Evolutionary conservation across 2,329 filamentous ascomycete species (phyloP).

Genomic region (Metarhizium guizhouense): DNA sequence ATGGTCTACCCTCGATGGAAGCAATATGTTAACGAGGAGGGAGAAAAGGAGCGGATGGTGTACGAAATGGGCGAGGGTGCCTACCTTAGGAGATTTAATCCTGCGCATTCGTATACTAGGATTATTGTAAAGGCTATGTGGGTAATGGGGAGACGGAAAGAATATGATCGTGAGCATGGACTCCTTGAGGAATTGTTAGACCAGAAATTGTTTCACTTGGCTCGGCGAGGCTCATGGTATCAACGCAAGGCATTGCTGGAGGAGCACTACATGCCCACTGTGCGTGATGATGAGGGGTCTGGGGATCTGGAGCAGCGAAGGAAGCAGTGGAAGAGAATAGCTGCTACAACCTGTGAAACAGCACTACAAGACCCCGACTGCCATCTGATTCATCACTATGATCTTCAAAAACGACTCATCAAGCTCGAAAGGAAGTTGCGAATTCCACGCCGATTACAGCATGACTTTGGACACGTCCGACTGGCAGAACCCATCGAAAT

Average conservation of each 20-base stretch:
- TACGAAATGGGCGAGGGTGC: constrained; percentile 80
- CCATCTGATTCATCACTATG: constrained; percentile 88
- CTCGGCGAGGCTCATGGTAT: constrained; percentile 85
- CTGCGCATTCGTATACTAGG: constrained; percentile 86
- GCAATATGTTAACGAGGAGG: constrained; percentile 61
- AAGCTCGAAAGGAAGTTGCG: constrained; percentile 83
- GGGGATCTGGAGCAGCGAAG: constrained; percentile 47
- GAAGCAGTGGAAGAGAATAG: constrained; percentile 72
- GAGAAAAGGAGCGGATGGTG: constrained; percentile 63
- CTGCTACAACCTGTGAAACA: constrained; percentile 72
- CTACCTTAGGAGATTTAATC: constrained; percentile 82
- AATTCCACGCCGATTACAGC: constrained; percentile 75
- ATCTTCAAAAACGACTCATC: constrained; percentile 84
- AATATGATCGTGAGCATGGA: constrained; percentile 67
- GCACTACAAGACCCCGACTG: constrained; percentile 83
- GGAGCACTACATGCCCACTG: constrained; percentile 81
- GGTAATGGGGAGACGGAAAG: constrained; percentile 72
- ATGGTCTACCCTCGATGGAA: constrained; percentile 76
- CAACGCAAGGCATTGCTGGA: constrained; percentile 89
- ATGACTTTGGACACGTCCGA: constrained; percentile 83
- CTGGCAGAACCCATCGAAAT: constrained; percentile 70
- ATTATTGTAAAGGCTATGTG: constrained; percentile 82
- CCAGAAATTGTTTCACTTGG: constrained; percentile 77
- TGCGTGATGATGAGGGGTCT: constrained; percentile 35
- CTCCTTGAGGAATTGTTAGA: constrained; percentile 66